Evolutionary conservation across 305 asterid species (phyloP), one percentile per base, ranked within the genome.

Genomic region (Fraxinus platypoda): DNA sequence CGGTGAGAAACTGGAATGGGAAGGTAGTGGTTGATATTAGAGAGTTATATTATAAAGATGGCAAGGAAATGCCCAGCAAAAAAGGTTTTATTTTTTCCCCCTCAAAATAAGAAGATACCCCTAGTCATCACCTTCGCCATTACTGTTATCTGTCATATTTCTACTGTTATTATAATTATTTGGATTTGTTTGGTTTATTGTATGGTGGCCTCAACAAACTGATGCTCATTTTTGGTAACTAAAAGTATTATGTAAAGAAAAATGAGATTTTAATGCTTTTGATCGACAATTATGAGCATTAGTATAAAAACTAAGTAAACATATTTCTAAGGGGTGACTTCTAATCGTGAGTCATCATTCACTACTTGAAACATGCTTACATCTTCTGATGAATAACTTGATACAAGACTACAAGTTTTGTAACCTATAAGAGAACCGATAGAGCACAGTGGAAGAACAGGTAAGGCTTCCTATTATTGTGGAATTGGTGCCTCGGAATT

Each of bases 1-100:
- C 93, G 1, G 99, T 95, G 86, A 91, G 97, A 92, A 92, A 34
- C 84, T 95, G 97, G 97, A 90, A 88, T 57, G 98, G 98, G 81
- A 93, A 86, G 88, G 84, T 88, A 66, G 92, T 90, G 81, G 98
- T 95, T 73, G 98, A 94, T 83, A 90, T 92, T n/a, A 87, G 94
- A 37, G 97, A 92, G 88, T 92, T 84, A 76, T 92, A 92, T 84
- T 34, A 80, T 57, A 91, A 91, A 85, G 97, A 91, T 72, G 94
- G 97, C 76, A 92, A 92, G 82, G 89, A 87, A 59, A 59, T 89
- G 75, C 97, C 97, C 15, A 92, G 97, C 19, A 91, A 89, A 77
- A 92, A 92, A 87, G 97, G 94, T 23, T 59, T 59, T 19, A 23
- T n/a, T 8, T 21, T 59, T 19, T 6, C 2, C 31, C 28, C 70